Base-by-base conservation (phyloP, 352 stramenopile genomes). In the Saprolegnia parasitica region DNA sequence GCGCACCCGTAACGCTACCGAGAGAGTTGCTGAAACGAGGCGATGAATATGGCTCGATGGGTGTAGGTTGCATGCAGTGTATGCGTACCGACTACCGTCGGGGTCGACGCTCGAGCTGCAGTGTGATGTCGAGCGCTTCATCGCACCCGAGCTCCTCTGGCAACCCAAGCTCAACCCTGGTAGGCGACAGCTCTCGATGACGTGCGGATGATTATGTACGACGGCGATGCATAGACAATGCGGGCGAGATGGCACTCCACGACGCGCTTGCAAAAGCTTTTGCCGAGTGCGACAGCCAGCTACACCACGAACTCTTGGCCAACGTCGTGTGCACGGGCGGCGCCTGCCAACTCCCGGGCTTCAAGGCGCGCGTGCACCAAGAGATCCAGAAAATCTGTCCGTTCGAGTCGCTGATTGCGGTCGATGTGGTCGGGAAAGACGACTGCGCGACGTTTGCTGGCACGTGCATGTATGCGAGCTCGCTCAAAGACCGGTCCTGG, bases 101-200 rank as follows among this genome's bases (percentile, higher is more conserved):
- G 56, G 56, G 40, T 5, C 13, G 9, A 29, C 18, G 6, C 21
- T 63, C 8, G 40, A 15, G 13, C 1, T 63, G 16, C 16, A 46
- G 3, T 63, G 21, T 29, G 56, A 63, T n/a, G 35, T 63, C 40
- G 56, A 63, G n/a, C 56, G 56, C 9, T 63, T 63, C 23, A 26
- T 49, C 15, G 26, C 24, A 5, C 56, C 56, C 16, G 56, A 63
- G 40, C 21, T 63, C 16, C 56, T 63, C 24, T 63, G 56, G 56
- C 35, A 46, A 15, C 56, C 56, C 35, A 46, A n/a, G 18, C 56
- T 63, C 32, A 37, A 63, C 18, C 56, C 56, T 29, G 56, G 56
- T 63, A 24, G 49, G 23, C 16, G 24, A 1, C 20, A 16, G 5
- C 1, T 29, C 16, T 42, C 15, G 26, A 42, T 42, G 13, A 42